These are phyloP conservation scores for Oryza punctata DNA, from an alignment of 176 grass and related monocot genomes.

Conservation along the genomic window DNA sequence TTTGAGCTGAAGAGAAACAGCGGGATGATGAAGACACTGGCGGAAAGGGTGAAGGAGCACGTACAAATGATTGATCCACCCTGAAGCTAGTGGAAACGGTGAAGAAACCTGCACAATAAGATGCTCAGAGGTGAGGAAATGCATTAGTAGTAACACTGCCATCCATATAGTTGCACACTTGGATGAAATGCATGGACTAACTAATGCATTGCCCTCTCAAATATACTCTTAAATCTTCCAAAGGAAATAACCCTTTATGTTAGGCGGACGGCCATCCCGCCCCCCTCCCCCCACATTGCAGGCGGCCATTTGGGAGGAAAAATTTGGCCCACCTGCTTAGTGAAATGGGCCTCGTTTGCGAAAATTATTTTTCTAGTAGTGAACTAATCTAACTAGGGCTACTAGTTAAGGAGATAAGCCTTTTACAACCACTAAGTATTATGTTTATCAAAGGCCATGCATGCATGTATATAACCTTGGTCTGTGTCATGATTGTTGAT, in stretches of 20 bases:
- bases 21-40: slow-evolving; percentile 25
- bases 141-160: background rate
- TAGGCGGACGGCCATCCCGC: background rate
- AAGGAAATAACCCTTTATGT: background rate
- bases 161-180: slow-evolving; percentile 8
- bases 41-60: slow-evolving; percentile 34
- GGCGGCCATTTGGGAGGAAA: no score
- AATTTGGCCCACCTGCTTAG: no score
- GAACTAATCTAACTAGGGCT: background rate
- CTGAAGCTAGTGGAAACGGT: background rate
- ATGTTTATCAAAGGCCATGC: background rate
- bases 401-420: background rate
- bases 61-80: background rate
- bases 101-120: slow-evolving; percentile 27
- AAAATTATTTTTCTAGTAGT: background rate
- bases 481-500: slow-evolving; percentile 21
- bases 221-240: no score
- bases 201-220: background rate
- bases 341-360: no score
- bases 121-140: slow-evolving; percentile 13
- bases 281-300: no score
- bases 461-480: slow-evolving; percentile 19
- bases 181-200: slow-evolving; percentile 10
- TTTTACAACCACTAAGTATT: background rate
- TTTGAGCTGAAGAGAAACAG: slow-evolving; percentile 9